Evolutionary conservation across 306 rosid species (phyloP), one percentile per base, ranked within the genome.

Genomic region (Quercus gilva): DNA sequence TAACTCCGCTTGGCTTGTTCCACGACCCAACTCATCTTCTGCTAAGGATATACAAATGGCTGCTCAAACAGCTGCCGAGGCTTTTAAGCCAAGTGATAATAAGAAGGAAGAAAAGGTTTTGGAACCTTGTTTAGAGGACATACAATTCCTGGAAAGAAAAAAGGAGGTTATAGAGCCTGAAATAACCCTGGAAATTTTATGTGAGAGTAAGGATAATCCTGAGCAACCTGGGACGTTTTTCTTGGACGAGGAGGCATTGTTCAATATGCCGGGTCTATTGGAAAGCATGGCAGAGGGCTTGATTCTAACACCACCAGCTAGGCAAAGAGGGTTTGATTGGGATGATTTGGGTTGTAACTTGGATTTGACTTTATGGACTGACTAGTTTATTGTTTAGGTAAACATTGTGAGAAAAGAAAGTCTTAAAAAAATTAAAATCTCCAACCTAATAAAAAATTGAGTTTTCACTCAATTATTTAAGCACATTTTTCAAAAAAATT

Each of bases 1-100:
- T 0, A 63, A 78, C 17, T 74, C 85, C 0, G 74, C 57, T 56
- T 25, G 71, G 51, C 76, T 78, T 56, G 79, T 85, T 57, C 88
- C 81, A 0, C 25, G 76, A 11, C 73, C 83, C 0, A 25, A 25
- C 3, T 81, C 88, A 6, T 43, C 76, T 57, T 78, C 85, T 1
- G 35, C 81, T 1, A 23, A 13, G 0, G 81, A 78, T 25, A 71
- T 81, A 23, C 74, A 71, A 64, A 69, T 9, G 7, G 88, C 88
- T 1, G 85, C 85, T 0, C 13, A 64, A 7, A 21, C 61, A 69
- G 78, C 81, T 0, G 79, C 82, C 1, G 2, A 17, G 57, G 64
- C 64, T 25, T 59, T 70, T 41, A 6, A 11, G 29, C 31, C 55
- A 35, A 29, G 5, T 3, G 41, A 28, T 15, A 64, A 33, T 5